Evolutionary conservation across 441 rosid species (phyloP).

Genomic region (Gossypium aridum): DNA sequence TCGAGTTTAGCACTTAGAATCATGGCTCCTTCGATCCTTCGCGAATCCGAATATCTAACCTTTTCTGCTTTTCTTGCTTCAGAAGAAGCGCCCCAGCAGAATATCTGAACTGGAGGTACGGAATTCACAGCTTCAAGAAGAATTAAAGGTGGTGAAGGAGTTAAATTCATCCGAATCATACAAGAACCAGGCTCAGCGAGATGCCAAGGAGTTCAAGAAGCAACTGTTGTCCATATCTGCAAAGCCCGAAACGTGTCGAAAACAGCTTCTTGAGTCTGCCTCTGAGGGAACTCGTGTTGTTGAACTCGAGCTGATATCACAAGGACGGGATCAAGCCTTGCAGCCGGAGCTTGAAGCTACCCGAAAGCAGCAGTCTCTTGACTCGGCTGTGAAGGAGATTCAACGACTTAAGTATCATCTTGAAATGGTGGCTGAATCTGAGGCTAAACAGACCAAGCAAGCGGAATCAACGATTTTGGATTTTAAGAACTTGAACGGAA

Average conservation of each 20-base stretch:
- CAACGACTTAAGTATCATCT: conserved; percentile 54
- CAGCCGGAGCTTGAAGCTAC: conserved; percentile 35
- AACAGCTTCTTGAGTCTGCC: conserved; percentile 38
- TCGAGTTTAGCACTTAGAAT: not conserved
- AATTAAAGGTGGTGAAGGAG: conserved; percentile 51
- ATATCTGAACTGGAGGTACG: conserved; percentile 51
- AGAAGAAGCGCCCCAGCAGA: conserved; percentile 66
- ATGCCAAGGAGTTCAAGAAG: conserved; percentile 46
- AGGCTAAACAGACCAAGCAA: conserved; percentile 45
- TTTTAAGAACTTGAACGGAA: conserved; percentile 50
- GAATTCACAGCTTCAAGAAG: conserved; percentile 51
- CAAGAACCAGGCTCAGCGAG: conserved; percentile 50
- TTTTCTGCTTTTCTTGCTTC: conserved; percentile 12
- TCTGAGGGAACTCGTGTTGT: conserved; percentile 29
- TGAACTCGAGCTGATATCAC: conserved; percentile 30
- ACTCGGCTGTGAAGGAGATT: conserved; percentile 40
- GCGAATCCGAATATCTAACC: not conserved
- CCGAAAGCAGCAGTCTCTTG: conserved; percentile 30
- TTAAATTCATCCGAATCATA: conserved; percentile 41
- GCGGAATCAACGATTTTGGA: conserved; percentile 49
- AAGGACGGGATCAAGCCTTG: conserved; percentile 31
- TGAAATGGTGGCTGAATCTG: conserved; percentile 54
- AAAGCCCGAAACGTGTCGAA: conserved; percentile 41
- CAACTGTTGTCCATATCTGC: conserved; percentile 33
- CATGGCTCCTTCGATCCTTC: not conserved